Percentiles rank a stretch among this genome's conserved stretches.
phyloP scores from a whole-genome alignment of 2,329 filamentous ascomycete species.

The Verticillium dahliae region DNA sequence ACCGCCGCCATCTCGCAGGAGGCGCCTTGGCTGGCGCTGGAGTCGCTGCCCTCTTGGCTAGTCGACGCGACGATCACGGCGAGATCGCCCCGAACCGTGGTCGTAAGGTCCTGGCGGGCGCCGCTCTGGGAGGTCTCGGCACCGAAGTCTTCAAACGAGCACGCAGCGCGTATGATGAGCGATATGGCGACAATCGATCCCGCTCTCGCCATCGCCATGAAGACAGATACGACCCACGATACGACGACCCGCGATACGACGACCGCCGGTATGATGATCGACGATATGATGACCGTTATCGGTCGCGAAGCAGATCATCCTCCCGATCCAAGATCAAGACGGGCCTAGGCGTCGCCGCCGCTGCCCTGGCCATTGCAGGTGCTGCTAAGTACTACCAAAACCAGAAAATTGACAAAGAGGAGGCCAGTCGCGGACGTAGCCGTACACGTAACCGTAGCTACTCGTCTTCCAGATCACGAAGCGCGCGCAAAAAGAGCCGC shows the following conservation, averaged over 20 bases:
- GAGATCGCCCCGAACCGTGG: constrained; percentile 45
- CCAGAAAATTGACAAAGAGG: constrained; percentile 54
- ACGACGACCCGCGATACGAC: constrained; percentile 23
- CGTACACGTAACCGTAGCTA: constrained; percentile 31
- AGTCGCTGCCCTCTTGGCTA: constrained; percentile 50
- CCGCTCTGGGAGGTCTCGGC: constrained; percentile 55
- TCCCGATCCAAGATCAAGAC: constrained; percentile 45
- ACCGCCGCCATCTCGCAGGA: constrained; percentile 54
- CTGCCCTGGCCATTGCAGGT: constrained; percentile 58
- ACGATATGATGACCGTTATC: constrained; percentile 25
- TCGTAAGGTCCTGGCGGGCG: constrained; percentile 54
- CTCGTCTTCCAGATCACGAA: constrained; percentile 35
- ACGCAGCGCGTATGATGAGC: constrained; percentile 53
- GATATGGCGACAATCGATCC: constrained; percentile 25
- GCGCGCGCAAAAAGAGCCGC: constrained; percentile 28
- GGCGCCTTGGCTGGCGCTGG: constrained; percentile 60
- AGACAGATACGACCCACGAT: constrained; percentile 11
- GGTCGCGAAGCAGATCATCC: constrained; percentile 14
- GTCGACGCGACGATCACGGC: constrained; percentile 44
- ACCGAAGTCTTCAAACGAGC: constrained; percentile 55
- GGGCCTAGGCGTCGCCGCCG: constrained; percentile 55
- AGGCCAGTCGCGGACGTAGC: constrained; percentile 49
- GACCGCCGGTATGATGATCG: constrained; percentile 45
- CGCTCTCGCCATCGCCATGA: constrained; percentile 13
- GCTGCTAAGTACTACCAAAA: constrained; percentile 58